Evolutionary conservation across 169 alveolate species (phyloP).

Genomic region (Cryptosporidium meleagridis): DNA sequence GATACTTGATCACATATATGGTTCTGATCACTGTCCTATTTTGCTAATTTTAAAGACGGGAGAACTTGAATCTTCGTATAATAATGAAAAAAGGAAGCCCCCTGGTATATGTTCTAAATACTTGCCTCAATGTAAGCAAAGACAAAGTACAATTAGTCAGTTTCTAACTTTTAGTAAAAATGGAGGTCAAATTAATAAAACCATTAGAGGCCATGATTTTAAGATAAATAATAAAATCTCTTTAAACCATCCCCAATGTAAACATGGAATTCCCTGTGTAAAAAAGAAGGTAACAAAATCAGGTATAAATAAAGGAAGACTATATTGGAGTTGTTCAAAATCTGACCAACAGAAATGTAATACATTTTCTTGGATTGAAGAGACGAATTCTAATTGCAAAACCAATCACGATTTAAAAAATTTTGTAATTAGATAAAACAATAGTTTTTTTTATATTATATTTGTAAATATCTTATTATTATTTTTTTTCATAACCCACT

Average conservation of each 20-base stretch:
- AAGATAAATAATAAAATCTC: neutral
- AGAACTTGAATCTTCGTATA: neutral
- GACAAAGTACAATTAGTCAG: neutral
- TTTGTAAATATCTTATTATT: neutral
- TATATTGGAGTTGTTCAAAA: constrained; percentile 48
- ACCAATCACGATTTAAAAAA: neutral
- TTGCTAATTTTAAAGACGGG: neutral
- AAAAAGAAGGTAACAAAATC: constrained; percentile 10
- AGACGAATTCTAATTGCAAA: neutral
- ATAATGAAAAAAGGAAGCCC: neutral
- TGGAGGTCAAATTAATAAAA: neutral
- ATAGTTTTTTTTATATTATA: neutral
- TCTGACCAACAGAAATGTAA: constrained; percentile 41
- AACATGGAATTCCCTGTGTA: constrained; percentile 19
- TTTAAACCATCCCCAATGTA: constrained; percentile 14
- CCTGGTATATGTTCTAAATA: constrained; percentile 45
- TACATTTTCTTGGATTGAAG: constrained; percentile 21
- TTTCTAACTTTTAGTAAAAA: neutral
- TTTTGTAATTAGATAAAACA: neutral
- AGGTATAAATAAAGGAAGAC: constrained; percentile 44
- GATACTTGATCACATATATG: constrained; percentile 24
- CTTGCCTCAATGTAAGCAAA: constrained; percentile 43
- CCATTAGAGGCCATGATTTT: neutral
- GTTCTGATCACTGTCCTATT: constrained; percentile 66
- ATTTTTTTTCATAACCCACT: neutral